Evolutionary conservation across 768 basidiomycete genomes (phyloP), one percentile per base, ranked within the genome.

Genomic region (Russula brevipes): DNA sequence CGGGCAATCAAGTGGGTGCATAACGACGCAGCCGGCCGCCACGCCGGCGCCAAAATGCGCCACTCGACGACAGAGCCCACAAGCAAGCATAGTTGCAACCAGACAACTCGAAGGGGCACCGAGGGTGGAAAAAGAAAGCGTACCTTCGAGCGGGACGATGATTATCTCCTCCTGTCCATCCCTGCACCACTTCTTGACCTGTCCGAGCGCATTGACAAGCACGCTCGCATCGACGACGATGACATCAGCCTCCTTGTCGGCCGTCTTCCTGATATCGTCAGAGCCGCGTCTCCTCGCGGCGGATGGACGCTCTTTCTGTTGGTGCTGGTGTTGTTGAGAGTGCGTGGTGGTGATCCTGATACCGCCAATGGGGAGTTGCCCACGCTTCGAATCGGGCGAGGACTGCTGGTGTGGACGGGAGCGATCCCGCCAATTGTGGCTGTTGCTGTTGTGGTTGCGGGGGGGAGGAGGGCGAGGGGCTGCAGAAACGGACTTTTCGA

Each of bases 121-220:
- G 17, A 59, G 63, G 16, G 8, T 24, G 31, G 42, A 38, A 24
- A 36, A 61, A 17, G 11, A 36, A 38, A 42, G 77, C 81, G 55
- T 65, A 94, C 94, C 92, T 83, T 97, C 94, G 33, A 94, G 83
- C 6, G 94, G 94, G 50, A 94, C 78, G 53, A 97, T 84, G 54
- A 97, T 70, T 38, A 93, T 75, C 73, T 94, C 92, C 64, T 87
- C 78, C 35, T 90, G 80, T 0, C 87, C 88, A 0, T 89, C 85
- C 63, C 80, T 81, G 73, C 88, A 88, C 87, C 93, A 89, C 66
- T 83, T 85, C 79, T 90, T 90, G 69, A 96, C 81, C 63, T 90
- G 85, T 60, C 85, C 82, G 39, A 92, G 74, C 0, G 85, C 87
- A 71, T 93, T 85, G 14, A 94, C 80, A 42, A 94, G 80, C 24